phyloP scores from a whole-genome alignment of 2,329 filamentous ascomycete species.

The Ascochyta clinopodiicola region DNA sequence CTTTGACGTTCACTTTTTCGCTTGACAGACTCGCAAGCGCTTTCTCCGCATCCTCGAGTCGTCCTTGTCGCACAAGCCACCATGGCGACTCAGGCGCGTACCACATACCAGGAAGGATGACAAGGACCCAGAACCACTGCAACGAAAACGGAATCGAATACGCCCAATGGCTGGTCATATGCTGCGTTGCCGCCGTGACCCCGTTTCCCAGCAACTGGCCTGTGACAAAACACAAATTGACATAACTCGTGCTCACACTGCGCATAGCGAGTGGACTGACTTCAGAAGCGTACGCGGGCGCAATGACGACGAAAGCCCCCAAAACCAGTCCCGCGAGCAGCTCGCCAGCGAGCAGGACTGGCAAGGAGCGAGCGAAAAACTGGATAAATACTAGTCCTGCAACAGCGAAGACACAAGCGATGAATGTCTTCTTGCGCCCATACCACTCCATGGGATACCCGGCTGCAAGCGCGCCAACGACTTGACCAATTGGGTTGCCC shows the following conservation, averaged over 20 bases:
- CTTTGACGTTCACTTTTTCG: conserved; percentile 48
- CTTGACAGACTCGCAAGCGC: conserved; percentile 65
- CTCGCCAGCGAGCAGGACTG: conserved; percentile 21
- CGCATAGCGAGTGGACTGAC: conserved; percentile 60
- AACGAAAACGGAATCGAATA: conserved; percentile 69
- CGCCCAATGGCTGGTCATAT: conserved; percentile 59
- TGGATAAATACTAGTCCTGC: conserved; percentile 64
- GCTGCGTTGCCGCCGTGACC: conserved; percentile 57
- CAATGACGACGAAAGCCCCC: conserved; percentile 27
- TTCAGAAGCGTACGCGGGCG: conserved; percentile 18
- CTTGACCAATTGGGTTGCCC: conserved; percentile 64
- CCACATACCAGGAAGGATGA: conserved; percentile 66
- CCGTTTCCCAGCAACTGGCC: conserved; percentile 63
- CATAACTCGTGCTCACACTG: conserved; percentile 64
- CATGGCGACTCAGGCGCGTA: conserved; percentile 71
- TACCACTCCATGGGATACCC: conserved; percentile 43
- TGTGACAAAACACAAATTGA: conserved; percentile 68
- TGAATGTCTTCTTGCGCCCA: conserved; percentile 33
- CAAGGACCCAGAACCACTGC: conserved; percentile 76
- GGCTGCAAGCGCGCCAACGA: conserved; percentile 59
- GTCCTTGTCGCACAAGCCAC: conserved; percentile 73
- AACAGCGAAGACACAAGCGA: conserved; percentile 19
- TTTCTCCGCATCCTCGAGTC: conserved; percentile 67
- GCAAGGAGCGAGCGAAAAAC: conserved; percentile 60
- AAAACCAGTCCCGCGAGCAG: conserved; percentile 22